Evolutionary conservation across 352 stramenopile genomes (phyloP).

Genomic region (Globisporangium nunn): DNA sequence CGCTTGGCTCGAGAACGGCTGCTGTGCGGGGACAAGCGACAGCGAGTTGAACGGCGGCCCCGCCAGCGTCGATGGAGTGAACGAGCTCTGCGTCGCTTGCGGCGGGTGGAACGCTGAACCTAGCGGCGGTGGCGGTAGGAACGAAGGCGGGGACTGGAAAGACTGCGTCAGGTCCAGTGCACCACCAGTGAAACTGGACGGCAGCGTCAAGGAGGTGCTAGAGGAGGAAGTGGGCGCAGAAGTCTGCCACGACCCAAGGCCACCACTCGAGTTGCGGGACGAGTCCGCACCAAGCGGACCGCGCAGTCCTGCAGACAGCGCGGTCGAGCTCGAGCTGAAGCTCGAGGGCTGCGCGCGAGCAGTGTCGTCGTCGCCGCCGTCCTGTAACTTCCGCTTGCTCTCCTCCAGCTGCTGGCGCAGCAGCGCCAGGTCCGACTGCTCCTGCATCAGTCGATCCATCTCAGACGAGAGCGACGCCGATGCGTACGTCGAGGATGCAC

Average conservation of each 20-base stretch:
- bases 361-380: constrained; percentile 13
- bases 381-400: constrained; percentile 52
- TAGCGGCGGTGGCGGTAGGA: not conserved
- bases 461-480: constrained; percentile 27
- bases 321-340: not conserved
- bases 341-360: not conserved
- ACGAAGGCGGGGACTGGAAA: constrained; percentile 6
- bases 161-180: constrained; percentile 6
- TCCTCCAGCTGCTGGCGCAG: constrained; percentile 61
- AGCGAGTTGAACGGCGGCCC: constrained; percentile 7
- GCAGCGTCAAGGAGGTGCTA: not conserved
- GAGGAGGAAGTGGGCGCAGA: not conserved
- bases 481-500: not conserved
- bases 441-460: constrained; percentile 56
- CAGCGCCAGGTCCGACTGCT: constrained; percentile 58
- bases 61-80: constrained; percentile 1
- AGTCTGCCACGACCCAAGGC: constrained; percentile 4
- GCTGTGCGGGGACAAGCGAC: constrained; percentile 17
- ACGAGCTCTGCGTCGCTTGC: constrained; percentile 1
- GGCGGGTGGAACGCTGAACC: not conserved
- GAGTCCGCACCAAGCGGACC: not conserved
- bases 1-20: constrained; percentile 20
- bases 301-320: not conserved
- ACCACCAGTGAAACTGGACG: constrained; percentile 8
- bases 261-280: not conserved